Evolutionary conservation across 2,329 filamentous ascomycete species (phyloP), one percentile per base, ranked within the genome.

Genomic region (Grosmannia clavigera): DNA sequence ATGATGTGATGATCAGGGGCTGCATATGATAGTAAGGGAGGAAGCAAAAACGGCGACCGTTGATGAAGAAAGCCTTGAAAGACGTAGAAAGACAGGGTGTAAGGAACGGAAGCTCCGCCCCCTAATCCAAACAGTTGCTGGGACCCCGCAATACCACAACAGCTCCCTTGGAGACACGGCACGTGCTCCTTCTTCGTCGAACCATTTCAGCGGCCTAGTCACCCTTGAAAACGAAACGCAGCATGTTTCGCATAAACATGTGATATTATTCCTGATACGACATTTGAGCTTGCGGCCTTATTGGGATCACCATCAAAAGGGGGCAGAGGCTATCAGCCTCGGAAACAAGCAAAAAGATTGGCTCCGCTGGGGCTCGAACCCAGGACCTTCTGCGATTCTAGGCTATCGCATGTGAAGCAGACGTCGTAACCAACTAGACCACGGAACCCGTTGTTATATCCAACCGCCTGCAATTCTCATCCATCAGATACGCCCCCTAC

Each of bases 381-480:
- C 65, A 66, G 65, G 64, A 66, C 65, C 65, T 65, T 66, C 62
- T 66, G 65, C 65, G 65, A 61, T 61, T 53, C 46, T 35, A 35
- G 54, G 19, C 31, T 52, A 56, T 53, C 35, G 53, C 54, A 57
- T 66, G 65, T 66, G 65, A 66, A 66, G 63, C 64, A 65, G 61
- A 66, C 64, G 65, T 66, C 62, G 63, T 66, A 66, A 66, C 65
- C 65, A 66, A 66, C 64, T 66, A 66, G 62, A 66, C 65, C 65
- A 66, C 61, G 64, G 61, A 66, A 64, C 65, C 65, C 1, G 12
- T 40, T 59, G 12, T 60, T 51, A 16, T 58, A 16, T 35, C n/a
- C 5, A 1, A 6, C 14, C 4, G 14, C 11, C 38, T 35, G 33
- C 33, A 35, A 54, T 53, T 50, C n/a, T 25, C 16, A n/a, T 29